Evolutionary conservation across 441 rosid genomes (phyloP).

Genomic region (Oxalis stricta): DNA sequence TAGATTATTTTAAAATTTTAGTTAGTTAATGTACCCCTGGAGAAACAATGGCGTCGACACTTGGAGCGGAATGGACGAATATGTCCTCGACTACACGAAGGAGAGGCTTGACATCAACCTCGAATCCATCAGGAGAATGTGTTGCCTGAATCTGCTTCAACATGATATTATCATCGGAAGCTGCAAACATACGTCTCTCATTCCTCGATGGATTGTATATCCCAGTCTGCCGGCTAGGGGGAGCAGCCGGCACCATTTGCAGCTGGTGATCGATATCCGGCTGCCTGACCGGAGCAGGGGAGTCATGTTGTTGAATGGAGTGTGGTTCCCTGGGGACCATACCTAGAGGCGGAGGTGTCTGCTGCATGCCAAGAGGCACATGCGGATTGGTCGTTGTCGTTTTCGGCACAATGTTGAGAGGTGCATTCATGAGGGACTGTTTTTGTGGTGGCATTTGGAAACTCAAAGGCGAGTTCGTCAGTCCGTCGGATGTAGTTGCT

Average conservation of each 20-base stretch:
- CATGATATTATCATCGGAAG: conserved; percentile 53
- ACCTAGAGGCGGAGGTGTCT: background rate
- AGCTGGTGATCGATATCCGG: background rate
- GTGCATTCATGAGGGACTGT: background rate
- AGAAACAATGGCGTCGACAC: conserved; percentile 16
- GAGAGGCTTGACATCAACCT: conserved; percentile 49
- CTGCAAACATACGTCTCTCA: conserved; percentile 25
- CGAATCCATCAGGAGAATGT: conserved; percentile 54
- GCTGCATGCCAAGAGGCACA: background rate
- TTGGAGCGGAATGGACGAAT: conserved; percentile 42
- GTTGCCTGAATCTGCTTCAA: conserved; percentile 44
- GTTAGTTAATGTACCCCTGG: too few species aligned
- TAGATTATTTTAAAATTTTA: too few species aligned
- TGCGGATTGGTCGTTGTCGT: background rate
- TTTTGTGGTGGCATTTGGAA: background rate
- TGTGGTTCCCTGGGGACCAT: background rate
- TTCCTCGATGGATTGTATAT: conserved; percentile 11
- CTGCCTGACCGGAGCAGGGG: background rate
- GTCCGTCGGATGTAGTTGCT: background rate
- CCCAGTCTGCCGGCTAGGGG: background rate
- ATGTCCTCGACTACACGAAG: conserved; percentile 58
- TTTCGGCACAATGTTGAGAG: background rate
- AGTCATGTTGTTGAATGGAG: background rate
- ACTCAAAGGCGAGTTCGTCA: background rate
- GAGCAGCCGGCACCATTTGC: background rate